Evolutionary conservation across 169 alveolate species (phyloP).

Genomic region (Theileria parva): DNA sequence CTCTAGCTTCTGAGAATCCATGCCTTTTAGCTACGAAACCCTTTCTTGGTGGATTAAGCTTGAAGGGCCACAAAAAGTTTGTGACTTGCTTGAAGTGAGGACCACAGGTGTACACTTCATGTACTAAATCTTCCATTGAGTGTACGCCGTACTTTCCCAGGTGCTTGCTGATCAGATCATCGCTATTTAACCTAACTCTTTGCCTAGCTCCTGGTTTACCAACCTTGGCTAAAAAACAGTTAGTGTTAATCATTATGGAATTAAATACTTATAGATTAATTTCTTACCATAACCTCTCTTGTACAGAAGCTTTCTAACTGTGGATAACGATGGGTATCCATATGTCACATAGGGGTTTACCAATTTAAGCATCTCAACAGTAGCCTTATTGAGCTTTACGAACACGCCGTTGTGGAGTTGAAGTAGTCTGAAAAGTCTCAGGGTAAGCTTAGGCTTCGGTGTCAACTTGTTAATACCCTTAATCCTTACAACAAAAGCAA

Average conservation of each 20-base stretch:
- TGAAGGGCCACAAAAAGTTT: constrained; percentile 98
- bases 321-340: constrained; percentile 95
- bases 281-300: constrained; percentile 94
- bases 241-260: constrained; percentile 13
- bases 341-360: constrained; percentile 96
- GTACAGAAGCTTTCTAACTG: constrained; percentile 93
- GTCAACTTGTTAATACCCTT: constrained; percentile 96
- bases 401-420: constrained; percentile 98
- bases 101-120: constrained; percentile 97
- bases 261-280: constrained; percentile 30
- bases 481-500: constrained; percentile 92
- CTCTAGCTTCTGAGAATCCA: constrained; percentile 93
- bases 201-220: constrained; percentile 82
- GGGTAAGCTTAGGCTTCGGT: constrained; percentile 94
- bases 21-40: constrained; percentile 98
- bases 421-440: constrained; percentile 95
- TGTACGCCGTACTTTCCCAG: constrained; percentile 77
- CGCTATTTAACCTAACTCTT: constrained; percentile 69
- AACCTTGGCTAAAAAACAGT: constrained; percentile 58
- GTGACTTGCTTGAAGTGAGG: constrained; percentile 98
- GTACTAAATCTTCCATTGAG: constrained; percentile 97
- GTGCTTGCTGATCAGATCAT: constrained; percentile 67
- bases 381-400: constrained; percentile 96
- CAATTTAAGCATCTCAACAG: constrained; percentile 94
- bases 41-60: constrained; percentile 95